Conservation (phyloP, 176 grass and related monocot genomes). For the Leersia perrieri region DNA sequence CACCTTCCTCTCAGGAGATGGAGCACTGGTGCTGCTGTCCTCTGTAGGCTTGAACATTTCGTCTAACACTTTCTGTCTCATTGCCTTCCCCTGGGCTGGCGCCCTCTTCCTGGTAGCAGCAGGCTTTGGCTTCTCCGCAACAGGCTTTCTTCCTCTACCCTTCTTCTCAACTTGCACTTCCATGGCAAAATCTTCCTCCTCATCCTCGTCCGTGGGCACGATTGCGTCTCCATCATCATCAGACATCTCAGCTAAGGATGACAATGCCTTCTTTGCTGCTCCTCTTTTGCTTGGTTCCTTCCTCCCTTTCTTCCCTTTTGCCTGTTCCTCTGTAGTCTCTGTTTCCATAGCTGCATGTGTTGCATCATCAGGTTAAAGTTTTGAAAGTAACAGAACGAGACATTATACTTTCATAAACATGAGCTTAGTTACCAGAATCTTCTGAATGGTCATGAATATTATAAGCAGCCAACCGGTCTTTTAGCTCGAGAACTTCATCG, state of each 20-base stretch:
- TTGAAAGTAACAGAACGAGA: not conserved
- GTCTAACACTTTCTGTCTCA: slow-evolving; percentile 37
- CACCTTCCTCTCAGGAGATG: slow-evolving; percentile 66
- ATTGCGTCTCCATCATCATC: slow-evolving; percentile 30
- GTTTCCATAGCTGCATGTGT: slow-evolving; percentile 48
- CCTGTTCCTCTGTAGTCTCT: not conserved
- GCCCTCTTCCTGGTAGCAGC: slow-evolving; percentile 34
- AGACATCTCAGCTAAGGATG: slow-evolving; percentile 31
- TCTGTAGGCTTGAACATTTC: slow-evolving; percentile 41
- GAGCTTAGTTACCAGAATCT: slow-evolving; percentile 34
- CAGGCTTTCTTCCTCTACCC: slow-evolving; percentile 52
- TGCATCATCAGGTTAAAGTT: slow-evolving; percentile 17
- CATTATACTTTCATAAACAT: not conserved
- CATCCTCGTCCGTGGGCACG: slow-evolving; percentile 14
- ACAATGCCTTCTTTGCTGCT: slow-evolving; percentile 22
- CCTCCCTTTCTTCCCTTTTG: slow-evolving; percentile 7
- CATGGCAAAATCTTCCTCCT: slow-evolving; percentile 29
- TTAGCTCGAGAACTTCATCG: slow-evolving; percentile 33
- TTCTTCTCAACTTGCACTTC: slow-evolving; percentile 40
- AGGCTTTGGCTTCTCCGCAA: slow-evolving; percentile 20
- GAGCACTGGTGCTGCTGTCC: slow-evolving; percentile 38
- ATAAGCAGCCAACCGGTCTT: slow-evolving; percentile 45
- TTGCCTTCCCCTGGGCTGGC: slow-evolving; percentile 21
- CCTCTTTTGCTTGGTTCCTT: slow-evolving; percentile 53
- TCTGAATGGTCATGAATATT: slow-evolving; percentile 42